phyloP scores from a whole-genome alignment of 345 rosid species.

The Mangifera indica region DNA sequence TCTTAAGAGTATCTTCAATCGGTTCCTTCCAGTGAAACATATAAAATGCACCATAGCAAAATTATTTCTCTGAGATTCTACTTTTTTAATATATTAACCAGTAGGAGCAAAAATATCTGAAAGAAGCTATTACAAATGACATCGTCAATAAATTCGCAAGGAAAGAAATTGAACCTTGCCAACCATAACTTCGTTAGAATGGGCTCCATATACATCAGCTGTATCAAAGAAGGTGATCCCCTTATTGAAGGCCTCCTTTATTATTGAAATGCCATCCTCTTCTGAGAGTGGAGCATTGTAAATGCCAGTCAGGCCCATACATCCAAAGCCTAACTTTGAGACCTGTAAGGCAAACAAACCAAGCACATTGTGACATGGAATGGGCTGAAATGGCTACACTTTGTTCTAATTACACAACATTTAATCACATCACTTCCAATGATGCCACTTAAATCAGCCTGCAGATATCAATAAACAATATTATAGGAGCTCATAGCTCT shows the following conservation, averaged over 20 bases:
- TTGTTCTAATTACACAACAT: background rate
- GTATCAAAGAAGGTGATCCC: slow-evolving; percentile 61
- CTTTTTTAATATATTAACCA: background rate
- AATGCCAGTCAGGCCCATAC: slow-evolving; percentile 42
- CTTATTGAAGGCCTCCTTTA: slow-evolving; percentile 41
- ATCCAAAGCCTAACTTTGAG: slow-evolving; percentile 50
- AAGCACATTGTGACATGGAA: background rate
- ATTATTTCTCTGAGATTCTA: background rate
- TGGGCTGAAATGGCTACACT: background rate
- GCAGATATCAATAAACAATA: no score
- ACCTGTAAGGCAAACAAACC: slow-evolving; percentile 26
- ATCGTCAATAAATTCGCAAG: background rate
- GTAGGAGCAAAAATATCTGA: background rate
- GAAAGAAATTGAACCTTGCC: slow-evolving; percentile 39
- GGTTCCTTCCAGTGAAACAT: background rate
- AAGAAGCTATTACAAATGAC: background rate
- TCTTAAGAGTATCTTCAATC: background rate
- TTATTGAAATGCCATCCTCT: slow-evolving; percentile 39
- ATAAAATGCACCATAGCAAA: background rate
- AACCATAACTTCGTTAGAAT: slow-evolving; percentile 46
- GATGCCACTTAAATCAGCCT: background rate
- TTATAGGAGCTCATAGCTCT: no score
- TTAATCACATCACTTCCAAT: background rate
- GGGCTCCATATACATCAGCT: slow-evolving; percentile 45
- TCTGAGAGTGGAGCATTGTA: slow-evolving; percentile 47